Conservation (phyloP, 73 alveolate genomes). For the Paraurostyla sp. region DNA sequence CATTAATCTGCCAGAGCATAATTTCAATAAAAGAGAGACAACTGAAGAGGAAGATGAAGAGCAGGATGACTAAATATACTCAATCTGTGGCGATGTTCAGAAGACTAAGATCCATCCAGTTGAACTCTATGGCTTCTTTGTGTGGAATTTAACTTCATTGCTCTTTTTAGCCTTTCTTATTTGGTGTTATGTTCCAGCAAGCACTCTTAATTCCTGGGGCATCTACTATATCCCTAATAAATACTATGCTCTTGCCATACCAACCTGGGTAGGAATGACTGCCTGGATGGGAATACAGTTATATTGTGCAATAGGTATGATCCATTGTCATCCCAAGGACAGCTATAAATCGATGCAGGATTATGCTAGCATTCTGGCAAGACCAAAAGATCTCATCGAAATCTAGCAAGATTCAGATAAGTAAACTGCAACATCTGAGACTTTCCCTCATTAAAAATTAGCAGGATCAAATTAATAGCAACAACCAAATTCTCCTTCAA, state of each 20-base stretch:
- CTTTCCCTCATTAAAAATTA: neutral
- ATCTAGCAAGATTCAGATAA: neutral
- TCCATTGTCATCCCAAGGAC: constrained; percentile 7
- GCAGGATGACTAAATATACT: constrained; percentile 34
- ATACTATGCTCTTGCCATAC: constrained; percentile 55
- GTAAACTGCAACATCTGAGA: neutral
- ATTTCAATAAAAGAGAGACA: neutral
- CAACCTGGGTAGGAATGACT: constrained; percentile 47
- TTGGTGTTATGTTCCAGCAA: constrained; percentile 57
- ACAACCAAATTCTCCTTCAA: too few relatives aligned
- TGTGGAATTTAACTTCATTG: constrained; percentile 34
- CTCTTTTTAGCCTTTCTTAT: constrained; percentile 23
- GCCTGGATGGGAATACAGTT: neutral
- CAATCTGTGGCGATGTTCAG: constrained; percentile 20
- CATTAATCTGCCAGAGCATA: constrained; percentile 40
- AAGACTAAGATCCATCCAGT: constrained; percentile 30
- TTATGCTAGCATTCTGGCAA: neutral
- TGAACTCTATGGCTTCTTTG: constrained; percentile 54
- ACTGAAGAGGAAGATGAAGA: constrained; percentile 16
- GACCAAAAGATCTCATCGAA: constrained; percentile 29
- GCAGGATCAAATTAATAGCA: too few relatives aligned
- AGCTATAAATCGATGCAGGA: constrained; percentile 47
- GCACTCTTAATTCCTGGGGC: constrained; percentile 10
- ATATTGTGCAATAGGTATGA: constrained; percentile 7
- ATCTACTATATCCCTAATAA: constrained; percentile 49